Conservation (phyloP, 192 early-diverging fungal genomes). For the Backusella parvicylindrica region DNA sequence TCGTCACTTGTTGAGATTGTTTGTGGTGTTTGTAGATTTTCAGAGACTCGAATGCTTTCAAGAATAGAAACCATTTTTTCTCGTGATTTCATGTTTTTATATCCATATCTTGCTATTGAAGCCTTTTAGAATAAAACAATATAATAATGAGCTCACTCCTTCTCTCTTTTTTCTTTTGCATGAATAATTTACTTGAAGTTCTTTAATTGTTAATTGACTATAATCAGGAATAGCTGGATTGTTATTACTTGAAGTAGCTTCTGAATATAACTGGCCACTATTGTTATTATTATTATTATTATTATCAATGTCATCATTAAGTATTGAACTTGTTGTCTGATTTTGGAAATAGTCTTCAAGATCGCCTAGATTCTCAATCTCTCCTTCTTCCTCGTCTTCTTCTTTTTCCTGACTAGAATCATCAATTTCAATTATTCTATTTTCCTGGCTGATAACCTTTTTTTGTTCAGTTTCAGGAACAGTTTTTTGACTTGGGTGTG, state of each 20-base stretch:
- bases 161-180: not conserved
- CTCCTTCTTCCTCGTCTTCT: not conserved
- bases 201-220: not conserved
- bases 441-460: not conserved
- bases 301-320: not conserved
- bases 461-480: not conserved
- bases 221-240: not conserved
- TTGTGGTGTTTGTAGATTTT: not conserved
- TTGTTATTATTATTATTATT: not conserved
- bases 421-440: not conserved
- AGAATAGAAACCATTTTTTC: not conserved
- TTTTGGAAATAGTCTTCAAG: not conserved
- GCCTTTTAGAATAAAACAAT: not conserved
- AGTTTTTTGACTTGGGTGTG: not conserved
- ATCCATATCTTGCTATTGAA: not conserved
- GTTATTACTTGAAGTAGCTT: not conserved
- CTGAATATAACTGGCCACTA: not conserved
- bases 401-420: not conserved
- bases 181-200: not conserved
- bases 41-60: not conserved
- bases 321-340: not conserved
- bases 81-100: not conserved
- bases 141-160: not conserved
- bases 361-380: not conserved
- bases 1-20: not conserved